phyloP scores from a whole-genome alignment of 2,329 filamentous ascomycete species.

The Achaetomium macrosporum region DNA sequence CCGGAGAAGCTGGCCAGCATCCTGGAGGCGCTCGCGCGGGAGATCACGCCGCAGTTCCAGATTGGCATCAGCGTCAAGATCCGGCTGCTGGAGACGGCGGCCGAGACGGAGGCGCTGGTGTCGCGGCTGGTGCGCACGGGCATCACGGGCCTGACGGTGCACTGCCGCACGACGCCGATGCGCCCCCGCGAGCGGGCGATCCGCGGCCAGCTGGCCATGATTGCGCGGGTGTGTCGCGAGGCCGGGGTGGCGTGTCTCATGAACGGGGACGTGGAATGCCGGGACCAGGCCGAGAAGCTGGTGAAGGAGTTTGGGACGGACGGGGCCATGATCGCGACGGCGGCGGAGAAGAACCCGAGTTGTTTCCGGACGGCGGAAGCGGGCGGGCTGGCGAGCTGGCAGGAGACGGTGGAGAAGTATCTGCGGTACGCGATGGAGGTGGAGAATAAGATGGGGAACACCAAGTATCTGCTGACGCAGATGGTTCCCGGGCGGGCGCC shows the following conservation, averaged over 20 bases:
- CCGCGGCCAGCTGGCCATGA: conserved; percentile 77
- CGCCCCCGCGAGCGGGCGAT: conserved; percentile 83
- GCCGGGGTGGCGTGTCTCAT: conserved; percentile 88
- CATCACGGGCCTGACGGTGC: conserved; percentile 86
- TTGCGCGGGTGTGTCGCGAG: conserved; percentile 72
- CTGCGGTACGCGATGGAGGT: conserved; percentile 66
- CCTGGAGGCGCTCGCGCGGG: conserved; percentile 70
- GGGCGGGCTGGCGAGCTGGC: conserved; percentile 69
- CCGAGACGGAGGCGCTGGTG: conserved; percentile 72
- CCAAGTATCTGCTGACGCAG: conserved; percentile 82
- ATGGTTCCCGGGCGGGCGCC: conserved; percentile 75
- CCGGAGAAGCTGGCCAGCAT: conserved; percentile 82
- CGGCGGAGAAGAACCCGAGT: conserved; percentile 85
- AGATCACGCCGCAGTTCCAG: conserved; percentile 69
- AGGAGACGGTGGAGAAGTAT: conserved; percentile 71
- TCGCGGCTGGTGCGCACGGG: conserved; percentile 74
- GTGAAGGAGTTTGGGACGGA: conserved; percentile 78
- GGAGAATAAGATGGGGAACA: conserved; percentile 86
- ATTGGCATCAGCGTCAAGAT: conserved; percentile 99
- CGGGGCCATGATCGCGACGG: conserved; percentile 93
- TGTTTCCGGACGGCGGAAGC: conserved; percentile 68
- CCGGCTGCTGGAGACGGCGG: conserved; percentile 70
- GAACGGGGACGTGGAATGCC: conserved; percentile 83
- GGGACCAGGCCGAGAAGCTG: conserved; percentile 65
- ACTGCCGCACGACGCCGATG: conserved; percentile 96